Base-by-base conservation (phyloP, 208 protist genomes). In the Vickermania spadyakhi region DNA sequence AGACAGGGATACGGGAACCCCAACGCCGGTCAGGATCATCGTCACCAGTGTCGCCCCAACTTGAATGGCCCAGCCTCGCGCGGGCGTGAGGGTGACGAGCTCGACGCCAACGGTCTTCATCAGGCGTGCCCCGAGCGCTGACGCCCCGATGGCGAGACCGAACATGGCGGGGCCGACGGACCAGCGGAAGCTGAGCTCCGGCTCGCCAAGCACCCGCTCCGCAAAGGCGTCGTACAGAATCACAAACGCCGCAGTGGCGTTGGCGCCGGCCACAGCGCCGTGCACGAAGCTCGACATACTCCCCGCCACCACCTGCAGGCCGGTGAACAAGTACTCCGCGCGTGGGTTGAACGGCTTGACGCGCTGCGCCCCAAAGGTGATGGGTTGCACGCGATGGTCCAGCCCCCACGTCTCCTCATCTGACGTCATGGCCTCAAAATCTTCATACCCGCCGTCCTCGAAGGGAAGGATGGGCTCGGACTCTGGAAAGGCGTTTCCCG, bases 241-340 rank as follows among this genome's bases (percentile, higher is more conserved):
- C 42, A 81, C 68, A 56, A 90, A 90, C 22, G 86, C 74, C 2
- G 80, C 79, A 0, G 86, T 93, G 26, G 86, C 86, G 69, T 93
- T 93, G 21, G 86, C 82, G 7, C 86, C 86, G 14, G 86, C 82
- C 14, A 90, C 86, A 29, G 86, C 82, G 59, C 82, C 82, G 68
- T 93, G 86, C 22, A 93, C 82, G 53, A 89, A 93, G 62, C 80
- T 90, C 2, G 82, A 90, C 71, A 93, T 90, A 62, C 81, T 85
- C 25, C 86, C 86, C 0, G 86, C 86, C 28, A 93, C 80, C 26
- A 93, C 82, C 73, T 93, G 82, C n/a, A 90, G 65, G 0, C 73
- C 72, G 28, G 86, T 90, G 68, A 88, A 93, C 52, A 93, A 75
- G 64, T 81, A 88, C 76, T 93, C 79, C 1, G 86, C 81, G 23